Conservation (phyloP, 2,329 filamentous ascomycete genomes). For the Talaromyces sp. region DNA sequence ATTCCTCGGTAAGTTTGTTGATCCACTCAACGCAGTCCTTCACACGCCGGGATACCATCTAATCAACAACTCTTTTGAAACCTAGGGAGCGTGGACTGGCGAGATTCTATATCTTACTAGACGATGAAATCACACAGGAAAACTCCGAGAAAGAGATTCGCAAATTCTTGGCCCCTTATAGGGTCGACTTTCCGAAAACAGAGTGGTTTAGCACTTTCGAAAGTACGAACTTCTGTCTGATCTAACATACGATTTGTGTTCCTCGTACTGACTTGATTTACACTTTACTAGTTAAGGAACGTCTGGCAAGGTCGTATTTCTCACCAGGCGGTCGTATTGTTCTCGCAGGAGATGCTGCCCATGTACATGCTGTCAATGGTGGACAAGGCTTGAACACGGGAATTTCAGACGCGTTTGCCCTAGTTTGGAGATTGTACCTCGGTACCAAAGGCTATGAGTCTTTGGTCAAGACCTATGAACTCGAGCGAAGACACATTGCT, state of each 20-base stretch:
- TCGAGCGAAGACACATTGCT: constrained; percentile 11
- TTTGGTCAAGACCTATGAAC: constrained; percentile 10
- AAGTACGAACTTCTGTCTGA: not conserved
- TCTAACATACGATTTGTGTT: not conserved
- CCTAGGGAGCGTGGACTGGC: constrained; percentile 11
- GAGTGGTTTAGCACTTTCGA: constrained; percentile 17
- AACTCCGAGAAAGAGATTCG: constrained; percentile 11
- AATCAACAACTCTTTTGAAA: not conserved
- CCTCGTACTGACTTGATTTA: not conserved
- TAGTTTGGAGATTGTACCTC: constrained; percentile 5
- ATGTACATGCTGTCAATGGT: constrained; percentile 13
- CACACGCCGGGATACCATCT: not conserved
- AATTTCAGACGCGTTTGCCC: constrained; percentile 12
- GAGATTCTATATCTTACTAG: constrained; percentile 12
- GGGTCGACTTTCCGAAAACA: constrained; percentile 12
- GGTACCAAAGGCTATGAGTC: not conserved
- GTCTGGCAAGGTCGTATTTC: constrained; percentile 8
- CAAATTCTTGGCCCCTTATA: constrained; percentile 12
- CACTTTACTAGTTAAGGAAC: constrained; percentile 11
- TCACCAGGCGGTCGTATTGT: constrained; percentile 1
- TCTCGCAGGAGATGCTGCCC: constrained; percentile 13
- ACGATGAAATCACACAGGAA: constrained; percentile 8
- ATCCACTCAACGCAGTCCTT: not conserved
- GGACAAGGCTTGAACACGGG: constrained; percentile 15
- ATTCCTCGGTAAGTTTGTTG: constrained; percentile 6